phyloP scores from a whole-genome alignment of 371 early-diverging fungal species.

The Dichotomocladium elegans region DNA sequence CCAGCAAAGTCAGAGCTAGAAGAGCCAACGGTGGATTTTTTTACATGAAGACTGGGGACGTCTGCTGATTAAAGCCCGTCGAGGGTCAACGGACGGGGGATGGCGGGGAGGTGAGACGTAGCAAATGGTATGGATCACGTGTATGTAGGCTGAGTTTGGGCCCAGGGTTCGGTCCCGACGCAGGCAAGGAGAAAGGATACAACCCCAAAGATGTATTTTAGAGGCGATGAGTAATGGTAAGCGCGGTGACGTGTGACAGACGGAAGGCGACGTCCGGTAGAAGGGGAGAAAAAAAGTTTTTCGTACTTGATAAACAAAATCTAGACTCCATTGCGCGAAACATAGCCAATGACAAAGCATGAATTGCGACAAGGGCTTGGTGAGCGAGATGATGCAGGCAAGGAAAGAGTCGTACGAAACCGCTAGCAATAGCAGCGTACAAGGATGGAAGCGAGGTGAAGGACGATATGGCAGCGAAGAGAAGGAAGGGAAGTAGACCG shows the following conservation, averaged over 20 bases:
- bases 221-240: background rate
- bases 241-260: conserved; percentile 8
- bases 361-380: background rate
- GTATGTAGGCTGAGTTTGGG: background rate
- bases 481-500: background rate
- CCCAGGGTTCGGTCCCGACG: background rate
- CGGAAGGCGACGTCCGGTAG: conserved; percentile 2
- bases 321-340: conserved; percentile 16
- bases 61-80: too few species aligned
- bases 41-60: too few species aligned
- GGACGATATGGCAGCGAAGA: too few species aligned
- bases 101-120: background rate
- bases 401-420: too few species aligned
- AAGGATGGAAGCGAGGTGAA: too few species aligned
- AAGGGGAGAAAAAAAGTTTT: conserved; percentile 13
- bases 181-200: background rate
- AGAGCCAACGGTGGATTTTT: too few species aligned
- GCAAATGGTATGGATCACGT: background rate
- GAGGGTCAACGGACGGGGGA: too few species aligned
- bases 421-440: too few species aligned
- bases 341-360: conserved; percentile 15
- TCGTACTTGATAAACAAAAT: conserved; percentile 8
- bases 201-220: conserved; percentile 5
- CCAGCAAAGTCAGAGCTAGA: too few species aligned
- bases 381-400: conserved; percentile 7